Percentiles rank a stretch among this genome's conserved stretches.
These are phyloP conservation scores for Dipteronia sinensis DNA, from an alignment of 345 rosid species.

Conservation along the genomic window DNA sequence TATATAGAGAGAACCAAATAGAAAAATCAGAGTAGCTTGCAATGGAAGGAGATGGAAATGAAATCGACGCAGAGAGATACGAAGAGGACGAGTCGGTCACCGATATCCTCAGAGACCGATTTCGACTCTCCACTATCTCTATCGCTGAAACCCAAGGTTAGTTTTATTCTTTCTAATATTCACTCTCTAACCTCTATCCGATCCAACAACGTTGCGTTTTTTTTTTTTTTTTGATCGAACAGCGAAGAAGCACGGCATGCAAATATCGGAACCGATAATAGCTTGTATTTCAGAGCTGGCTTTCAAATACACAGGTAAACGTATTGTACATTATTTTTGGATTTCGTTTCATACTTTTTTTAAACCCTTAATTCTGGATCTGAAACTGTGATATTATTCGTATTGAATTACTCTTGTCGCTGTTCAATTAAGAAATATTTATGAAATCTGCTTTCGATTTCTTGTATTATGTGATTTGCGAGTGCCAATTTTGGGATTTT, in stretches of 20 bases:
- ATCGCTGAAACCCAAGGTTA: constrained; percentile 85
- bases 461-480: background rate
- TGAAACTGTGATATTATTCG: background rate
- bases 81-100: constrained; percentile 54
- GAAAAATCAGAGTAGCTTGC: constrained; percentile 14
- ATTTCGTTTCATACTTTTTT: background rate
- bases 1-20: background rate
- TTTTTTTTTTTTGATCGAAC: constrained; percentile 30
- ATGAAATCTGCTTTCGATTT: background rate
- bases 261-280: constrained; percentile 57
- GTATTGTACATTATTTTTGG: too few species aligned
- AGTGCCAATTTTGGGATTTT: background rate
- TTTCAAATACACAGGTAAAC: constrained; percentile 69
- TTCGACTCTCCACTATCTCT: constrained; percentile 75
- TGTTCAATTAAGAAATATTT: background rate
- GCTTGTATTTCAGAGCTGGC: constrained; percentile 78
- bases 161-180: constrained; percentile 33
- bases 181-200: background rate
- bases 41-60: constrained; percentile 52
- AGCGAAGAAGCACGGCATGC: constrained; percentile 68
- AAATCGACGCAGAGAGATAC: constrained; percentile 47
- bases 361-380: too few species aligned
- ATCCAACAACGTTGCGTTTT: constrained; percentile 17
- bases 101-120: constrained; percentile 70
- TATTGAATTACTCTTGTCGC: background rate